Conservation (phyloP, 768 basidiomycete species). For the Mycena filopes region DNA sequence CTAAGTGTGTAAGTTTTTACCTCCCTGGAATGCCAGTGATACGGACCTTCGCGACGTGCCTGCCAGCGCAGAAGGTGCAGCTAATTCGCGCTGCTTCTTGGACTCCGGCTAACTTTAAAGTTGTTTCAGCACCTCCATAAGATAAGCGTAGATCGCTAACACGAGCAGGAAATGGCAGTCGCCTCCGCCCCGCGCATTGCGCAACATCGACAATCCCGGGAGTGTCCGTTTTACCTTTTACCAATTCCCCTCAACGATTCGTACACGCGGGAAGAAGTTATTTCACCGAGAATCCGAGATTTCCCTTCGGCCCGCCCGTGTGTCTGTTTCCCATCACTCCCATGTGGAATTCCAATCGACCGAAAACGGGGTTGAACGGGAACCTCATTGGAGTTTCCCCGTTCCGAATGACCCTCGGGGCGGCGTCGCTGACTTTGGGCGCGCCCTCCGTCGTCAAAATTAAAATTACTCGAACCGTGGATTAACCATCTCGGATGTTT, state of each 20-base stretch:
- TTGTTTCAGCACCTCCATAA: constrained; percentile 7
- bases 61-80: constrained; percentile 22
- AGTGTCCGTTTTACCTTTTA: constrained; percentile 6
- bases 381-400: too few species aligned
- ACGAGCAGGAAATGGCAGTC: background rate
- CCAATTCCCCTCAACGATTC: background rate
- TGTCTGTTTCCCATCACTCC: too few species aligned
- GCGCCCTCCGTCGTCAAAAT: too few species aligned
- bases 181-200: background rate
- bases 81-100: constrained; percentile 25
- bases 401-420: too few species aligned
- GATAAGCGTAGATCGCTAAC: background rate
- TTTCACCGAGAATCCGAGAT: too few species aligned
- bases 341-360: too few species aligned
- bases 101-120: constrained; percentile 23
- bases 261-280: too few species aligned
- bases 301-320: too few species aligned
- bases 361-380: too few species aligned
- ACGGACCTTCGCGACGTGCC: constrained; percentile 14
- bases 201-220: background rate
- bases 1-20: constrained; percentile 26
- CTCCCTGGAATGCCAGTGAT: constrained; percentile 22
- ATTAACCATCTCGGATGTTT: too few species aligned
- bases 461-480: too few species aligned
- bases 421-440: too few species aligned